A percentile compares a stretch with the other conserved stretches of the same genome.
Conservation (phyloP, 2,329 filamentous ascomycete species). For the Fusarium ambrosium region DNA sequence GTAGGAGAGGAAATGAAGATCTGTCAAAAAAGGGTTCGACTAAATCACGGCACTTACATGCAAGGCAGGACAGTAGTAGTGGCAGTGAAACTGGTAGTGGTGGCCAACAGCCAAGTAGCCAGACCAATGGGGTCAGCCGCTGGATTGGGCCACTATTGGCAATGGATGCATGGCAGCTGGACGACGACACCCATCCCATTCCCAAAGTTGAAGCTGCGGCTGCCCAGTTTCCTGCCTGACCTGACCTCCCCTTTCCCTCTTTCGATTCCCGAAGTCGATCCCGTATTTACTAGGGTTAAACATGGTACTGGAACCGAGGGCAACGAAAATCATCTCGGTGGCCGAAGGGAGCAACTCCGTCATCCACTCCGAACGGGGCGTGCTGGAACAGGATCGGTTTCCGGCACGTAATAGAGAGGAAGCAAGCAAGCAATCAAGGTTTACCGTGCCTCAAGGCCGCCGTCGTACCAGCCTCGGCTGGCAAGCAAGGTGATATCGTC, state of each 20-base stretch:
- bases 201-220: conserved; percentile 30
- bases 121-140: conserved; percentile 14
- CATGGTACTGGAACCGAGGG: conserved; percentile 28
- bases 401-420: neutral
- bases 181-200: conserved; percentile 13
- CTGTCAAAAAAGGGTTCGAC: conserved; percentile 28
- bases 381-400: conserved; percentile 5
- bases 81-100: neutral
- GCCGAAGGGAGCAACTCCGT: conserved; percentile 3
- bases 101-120: neutral
- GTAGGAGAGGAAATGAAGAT: conserved; percentile 26
- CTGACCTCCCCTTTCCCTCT: neutral
- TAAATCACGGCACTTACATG: conserved; percentile 17
- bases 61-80: neutral
- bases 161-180: neutral
- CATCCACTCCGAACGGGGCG: conserved; percentile 3
- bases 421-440: conserved; percentile 7
- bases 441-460: conserved; percentile 14
- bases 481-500: conserved; percentile 36
- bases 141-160: conserved; percentile 9
- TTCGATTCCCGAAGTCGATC: conserved; percentile 43
- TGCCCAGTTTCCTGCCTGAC: conserved; percentile 33
- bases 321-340: conserved; percentile 13
- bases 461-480: conserved; percentile 13
- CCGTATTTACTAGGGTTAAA: conserved; percentile 27